These are phyloP conservation scores for Hemisphaericaspora lyxosophila DNA, from an alignment of 1,139 yeast species.

Conservation along the genomic window DNA sequence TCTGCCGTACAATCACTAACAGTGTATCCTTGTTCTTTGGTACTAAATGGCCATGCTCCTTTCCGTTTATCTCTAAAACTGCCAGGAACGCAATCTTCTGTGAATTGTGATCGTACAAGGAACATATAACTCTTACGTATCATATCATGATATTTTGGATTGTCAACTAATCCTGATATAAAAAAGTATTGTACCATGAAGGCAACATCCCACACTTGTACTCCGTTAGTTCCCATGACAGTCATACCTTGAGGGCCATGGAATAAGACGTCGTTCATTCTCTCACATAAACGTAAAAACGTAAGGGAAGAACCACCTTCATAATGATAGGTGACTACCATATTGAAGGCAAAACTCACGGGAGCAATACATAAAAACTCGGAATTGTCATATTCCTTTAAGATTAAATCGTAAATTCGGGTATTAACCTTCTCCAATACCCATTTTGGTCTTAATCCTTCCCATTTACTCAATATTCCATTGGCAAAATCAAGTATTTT, in stretches of 20 bases:
- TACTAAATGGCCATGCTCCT: conserved; percentile 98
- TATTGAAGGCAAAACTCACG: conserved; percentile 81
- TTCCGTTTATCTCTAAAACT: conserved; percentile 78
- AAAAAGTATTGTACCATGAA: conserved; percentile 84
- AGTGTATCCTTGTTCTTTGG: conserved; percentile 93
- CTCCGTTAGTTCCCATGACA: conserved; percentile 96
- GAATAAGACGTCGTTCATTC: conserved; percentile 77
- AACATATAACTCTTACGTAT: conserved; percentile 68
- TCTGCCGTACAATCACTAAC: conserved; percentile 98
- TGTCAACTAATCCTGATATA: conserved; percentile 74
- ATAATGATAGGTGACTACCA: conserved; percentile 64
- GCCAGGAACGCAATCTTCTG: conserved; percentile 73
- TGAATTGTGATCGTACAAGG: conserved; percentile 80
- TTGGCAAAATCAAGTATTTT: conserved; percentile 64
- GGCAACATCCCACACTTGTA: conserved; percentile 96
- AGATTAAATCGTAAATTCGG: conserved; percentile 59
- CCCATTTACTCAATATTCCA: conserved; percentile 59
- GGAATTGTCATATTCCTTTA: conserved; percentile 77
- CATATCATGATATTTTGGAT: conserved; percentile 63
- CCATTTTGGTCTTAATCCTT: conserved; percentile 76
- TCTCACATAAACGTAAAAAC: conserved; percentile 53
- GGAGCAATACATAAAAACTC: conserved; percentile 90
- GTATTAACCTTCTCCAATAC: conserved; percentile 53
- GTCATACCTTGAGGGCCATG: conserved; percentile 91
- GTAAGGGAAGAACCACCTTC: conserved; percentile 70